Evolutionary conservation across 2,329 filamentous ascomycete genomes (phyloP), one percentile per base, ranked within the genome.

Genomic region (Aspergillus sp.): DNA sequence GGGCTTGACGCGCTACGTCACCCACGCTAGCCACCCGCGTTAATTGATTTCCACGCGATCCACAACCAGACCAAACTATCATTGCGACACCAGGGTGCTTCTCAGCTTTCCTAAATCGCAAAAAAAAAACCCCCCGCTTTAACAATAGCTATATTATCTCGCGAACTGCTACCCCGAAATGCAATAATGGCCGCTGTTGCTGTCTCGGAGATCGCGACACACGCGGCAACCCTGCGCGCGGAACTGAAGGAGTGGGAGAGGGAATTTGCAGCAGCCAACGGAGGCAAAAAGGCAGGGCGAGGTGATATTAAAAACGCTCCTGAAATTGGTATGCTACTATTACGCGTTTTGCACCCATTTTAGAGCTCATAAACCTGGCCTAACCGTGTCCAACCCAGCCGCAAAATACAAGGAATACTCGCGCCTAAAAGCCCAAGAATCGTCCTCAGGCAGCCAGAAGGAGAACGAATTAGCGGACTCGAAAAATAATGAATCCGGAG

Each of bases 161-260:
- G 4, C 7, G 21, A 2, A 25, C 9, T 8, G n/a, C 3, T 3
- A 7, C 8, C 14, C 3, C 45, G 56, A 52, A 52, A 66, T 71
- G 64, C 62, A 61, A 71, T 62, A 57, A 73, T 73, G 67, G 63
- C 68, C 15, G 63, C 59, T 40, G 60, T 61, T 17, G 56, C 55
- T 45, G 61, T 62, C 44, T 64, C 63, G 5, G 72, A 74, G 37
- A 60, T 67, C 19, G 60, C 65, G 7, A 57, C 58, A 0, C 64
- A 70, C 55, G 70, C 73, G 39, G 62, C 69, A 23, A 63, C 62
- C 41, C 65, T 81, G 17, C 78, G 79, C 25, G 67, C 70, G 4
- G 74, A 78, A 60, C 61, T 82, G 43, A 82, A 81, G 61, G 71
- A 76, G 57, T 82, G 78, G 75, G 79, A 82, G 64, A 71, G 75